Base-by-base conservation (phyloP, 257 asterid species). In the Leonotis leonurus region DNA sequence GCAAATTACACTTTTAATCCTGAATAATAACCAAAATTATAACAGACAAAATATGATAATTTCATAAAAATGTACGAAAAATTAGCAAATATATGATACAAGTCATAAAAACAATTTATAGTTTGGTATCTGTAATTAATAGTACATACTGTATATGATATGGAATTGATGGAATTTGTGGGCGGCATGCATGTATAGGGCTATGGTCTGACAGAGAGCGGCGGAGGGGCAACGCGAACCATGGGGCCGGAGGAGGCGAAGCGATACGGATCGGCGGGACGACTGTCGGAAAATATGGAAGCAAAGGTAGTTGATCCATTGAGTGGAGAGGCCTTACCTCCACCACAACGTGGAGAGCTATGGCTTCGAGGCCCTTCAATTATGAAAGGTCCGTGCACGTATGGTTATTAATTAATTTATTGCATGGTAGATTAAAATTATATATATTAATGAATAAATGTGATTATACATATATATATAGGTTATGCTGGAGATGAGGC, bases 301-400 rank as follows among this genome's bases (percentile, higher is more conserved):
- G 96, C 96, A 49, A 91, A 79, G 83, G 80, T 88, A 46, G 98
- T 88, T 20, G 94, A 91, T 73, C 96, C 89, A 11, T 75, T 72
- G 55, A 84, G 52, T 37, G 93, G 95, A 48, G 81, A 80, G 70
- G 75, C 80, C 40, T 67, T 88, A 63, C 85, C 94, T 43, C 95
- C 95, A 0, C 87, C 87, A 41, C 73, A 78, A 29, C 85, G 76
- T 6, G 98, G 96, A 8, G 96, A 91, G 29, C 69, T 91, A 56
- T 91, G 98, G 98, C 24, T 91, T 22, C 80, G 95, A 50, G 95
- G 96, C 17, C 88, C 95, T 14, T 21, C 52, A 6, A 54, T 90
- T 39, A 90, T 88, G 96, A 90, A 85, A 90, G 96, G 97, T 40
- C n/a, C n/a, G n/a, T n/a, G n/a, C n/a, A n/a, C n/a, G n/a, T n/a